Base-by-base conservation (phyloP, 2,329 filamentous ascomycete species). In the Stachybotrys elegans region DNA sequence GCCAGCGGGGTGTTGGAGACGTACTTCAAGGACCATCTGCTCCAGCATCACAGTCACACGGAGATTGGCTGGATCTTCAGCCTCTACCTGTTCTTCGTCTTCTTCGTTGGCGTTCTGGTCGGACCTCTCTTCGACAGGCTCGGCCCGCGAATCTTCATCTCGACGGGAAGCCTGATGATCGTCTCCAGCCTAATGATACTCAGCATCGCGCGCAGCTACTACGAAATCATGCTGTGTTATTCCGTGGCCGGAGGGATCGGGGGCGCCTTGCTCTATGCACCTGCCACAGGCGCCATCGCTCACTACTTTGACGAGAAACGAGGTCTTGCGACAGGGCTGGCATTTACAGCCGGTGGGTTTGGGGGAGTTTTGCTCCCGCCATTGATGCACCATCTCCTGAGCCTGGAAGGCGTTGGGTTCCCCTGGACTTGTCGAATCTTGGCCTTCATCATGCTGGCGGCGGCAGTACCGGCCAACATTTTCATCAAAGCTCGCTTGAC, bases 11-110 rank as follows among this genome's bases (percentile, higher is more conserved):
- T 57, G 21, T 86, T 91, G 63, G 83, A 92, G 66, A 78, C 84
- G 13, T 92, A 92, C 63, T 78, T 94, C 48, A 73, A 79, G 23
- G 76, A 73, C 17, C 71, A 94, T 59, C 87, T 93, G 57, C 74
- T 95, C 17, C 70, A 68, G n/a, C 66, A 75, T 19, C 83, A 89
- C 60, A 77, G 68, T 43, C 74, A 83, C 11, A 83, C 82, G 4
- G 73, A 78, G 42, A 76, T 83, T 27, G 81, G 80, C 2, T 88
- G 84, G 84, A 85, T 88, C 48, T 84, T 86, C 51, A 76, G 79
- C 49, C 66, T 87, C 43, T 86, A 84, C 53, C 71, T 79, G 29
- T 86, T 86, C 57, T 64, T 87, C 27, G 72, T 79, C 22, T 85
- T 87, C 59, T 82, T 86, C 57, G 78, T 81, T 38, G 83, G 83